Evolutionary conservation across 306 rosid species (phyloP), one percentile per base, ranked within the genome.

Genomic region (Prunus armeniaca): DNA sequence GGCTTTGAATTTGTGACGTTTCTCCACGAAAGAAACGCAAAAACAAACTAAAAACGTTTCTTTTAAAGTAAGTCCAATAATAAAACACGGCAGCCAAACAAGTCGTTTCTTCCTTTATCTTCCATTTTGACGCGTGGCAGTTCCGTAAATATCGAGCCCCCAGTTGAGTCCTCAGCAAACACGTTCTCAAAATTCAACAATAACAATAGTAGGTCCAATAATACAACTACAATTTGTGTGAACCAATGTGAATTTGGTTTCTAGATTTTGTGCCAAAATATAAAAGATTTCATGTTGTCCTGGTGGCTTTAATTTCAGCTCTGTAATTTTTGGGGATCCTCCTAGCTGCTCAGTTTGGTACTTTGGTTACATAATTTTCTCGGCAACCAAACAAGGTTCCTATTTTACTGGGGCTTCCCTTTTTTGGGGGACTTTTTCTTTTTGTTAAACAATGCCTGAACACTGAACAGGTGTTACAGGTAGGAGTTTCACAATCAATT

Each of bases 371-470:
- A 19, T 11, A 11, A 71, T 47, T 68, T 74, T 46, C 46, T 62
- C 30, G 27, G 34, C 32, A 14, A 3, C 30, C 73, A 41, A 22
- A 55, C 56, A 38, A 25, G 58, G 12, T 14, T 30, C 76, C 71
- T 62, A 34, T 61, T 62, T 50, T 51, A 2, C 8, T 10, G 71
- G 71, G 43, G 17, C 46, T n/a, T n/a, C 13, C 28, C 56, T n/a
- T 27, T 55, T 76, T 45, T 20, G 25, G 22, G 75, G 58, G 64
- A 20, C 64, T 69, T 46, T 58, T 76, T 52, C 64, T 19, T 51
- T 32, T 19, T 2, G 1, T 46, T 10, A 24, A 47, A 68, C 72
- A 22, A 50, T 22, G 38, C 52, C 38, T 27, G 27, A 56, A 74
- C 27, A 41, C n/a, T 27, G 34, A 75, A 75, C 43, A 27, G 22